Conservation (phyloP, 371 early-diverging fungal species). For the Mortierella sp. region DNA sequence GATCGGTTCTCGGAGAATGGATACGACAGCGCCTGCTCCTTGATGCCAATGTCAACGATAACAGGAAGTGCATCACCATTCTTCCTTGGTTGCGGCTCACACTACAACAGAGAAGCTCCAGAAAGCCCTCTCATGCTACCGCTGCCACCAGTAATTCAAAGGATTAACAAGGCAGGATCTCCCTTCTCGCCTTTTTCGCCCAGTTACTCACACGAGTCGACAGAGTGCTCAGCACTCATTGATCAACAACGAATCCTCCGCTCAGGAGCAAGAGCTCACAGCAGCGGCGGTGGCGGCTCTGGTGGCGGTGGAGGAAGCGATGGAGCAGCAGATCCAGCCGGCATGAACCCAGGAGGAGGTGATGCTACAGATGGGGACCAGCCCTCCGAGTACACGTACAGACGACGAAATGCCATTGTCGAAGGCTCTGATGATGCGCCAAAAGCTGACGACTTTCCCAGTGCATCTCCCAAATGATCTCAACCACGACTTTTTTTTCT, state of each 20-base stretch:
- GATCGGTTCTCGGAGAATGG: slow-evolving; percentile 4
- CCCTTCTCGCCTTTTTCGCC: slow-evolving; percentile 35
- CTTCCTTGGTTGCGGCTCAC: slow-evolving; percentile 5
- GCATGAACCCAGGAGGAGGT: slow-evolving; percentile 43
- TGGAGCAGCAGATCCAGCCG: slow-evolving; percentile 28
- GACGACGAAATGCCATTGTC: slow-evolving; percentile 55
- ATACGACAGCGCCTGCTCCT: slow-evolving; percentile 5
- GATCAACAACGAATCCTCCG: slow-evolving; percentile 11
- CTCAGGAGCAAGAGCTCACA: slow-evolving; percentile 42
- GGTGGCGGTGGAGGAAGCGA: slow-evolving; percentile 43
- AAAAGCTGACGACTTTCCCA: slow-evolving; percentile 49
- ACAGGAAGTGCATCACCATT: slow-evolving; percentile 14
- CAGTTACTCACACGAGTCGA: slow-evolving; percentile 13
- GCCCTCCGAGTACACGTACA: slow-evolving; percentile 46
- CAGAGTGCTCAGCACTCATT: background rate
- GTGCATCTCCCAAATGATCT: slow-evolving; percentile 41
- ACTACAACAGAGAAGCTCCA: slow-evolving; percentile 1
- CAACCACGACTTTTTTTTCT: background rate
- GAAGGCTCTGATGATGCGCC: slow-evolving; percentile 55
- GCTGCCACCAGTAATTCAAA: slow-evolving; percentile 28
- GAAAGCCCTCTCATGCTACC: slow-evolving; percentile 18
- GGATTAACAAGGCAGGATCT: slow-evolving; percentile 32
- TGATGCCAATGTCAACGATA: slow-evolving; percentile 11
- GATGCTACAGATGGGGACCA: slow-evolving; percentile 37
- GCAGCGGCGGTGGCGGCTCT: slow-evolving; percentile 43